Evolutionary conservation across 805 yeast species (phyloP), one percentile per base, ranked within the genome.

Genomic region (Hanseniaspora meyeri): DNA sequence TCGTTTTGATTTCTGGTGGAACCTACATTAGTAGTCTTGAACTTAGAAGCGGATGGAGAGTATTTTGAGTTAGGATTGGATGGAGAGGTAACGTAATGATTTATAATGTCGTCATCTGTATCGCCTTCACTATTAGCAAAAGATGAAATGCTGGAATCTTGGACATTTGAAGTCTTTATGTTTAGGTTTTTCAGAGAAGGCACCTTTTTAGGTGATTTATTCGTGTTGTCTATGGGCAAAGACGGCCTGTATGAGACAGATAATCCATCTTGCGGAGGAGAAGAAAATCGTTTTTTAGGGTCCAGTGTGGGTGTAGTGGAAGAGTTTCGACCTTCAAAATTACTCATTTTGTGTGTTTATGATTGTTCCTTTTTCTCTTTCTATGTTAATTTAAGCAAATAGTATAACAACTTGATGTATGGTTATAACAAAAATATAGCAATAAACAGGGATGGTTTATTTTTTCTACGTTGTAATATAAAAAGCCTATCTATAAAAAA

Each of bases 91-190:
- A 43, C 31, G 27, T 51, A 51, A 16, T 51, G 55, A 19, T 51
- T 51, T 12, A 51, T 43, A 5, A 51, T 51, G 19, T 51, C 55
- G n/a, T 51, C 55, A 27, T 43, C 49, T 9, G 50, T 43, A 14
- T 51, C 45, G 6, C 27, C 8, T 6, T 51, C 55, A 29, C 55
- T 51, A 16, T 37, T 39, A 3, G 37, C 55, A 16, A 45, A 37
- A 8, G 45, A 27, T 2, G 43, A 43, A 2, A 45, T 24, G 11
- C 31, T 37, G 12, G 19, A 10, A 9, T 51, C 20, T 4, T 36
- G 36, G 10, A 5, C 5, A 8, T 17, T 24, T 10, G 29, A 27
- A 32, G 42, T 27, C 19, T 16, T 9, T 12, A 27, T 20, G 20
- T 9, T 37, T 29, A 42, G 16, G 5, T 47, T 51, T 5, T 51